Evolutionary conservation across 1,139 yeast species (phyloP).

Genomic region (Taphrina deformans): DNA sequence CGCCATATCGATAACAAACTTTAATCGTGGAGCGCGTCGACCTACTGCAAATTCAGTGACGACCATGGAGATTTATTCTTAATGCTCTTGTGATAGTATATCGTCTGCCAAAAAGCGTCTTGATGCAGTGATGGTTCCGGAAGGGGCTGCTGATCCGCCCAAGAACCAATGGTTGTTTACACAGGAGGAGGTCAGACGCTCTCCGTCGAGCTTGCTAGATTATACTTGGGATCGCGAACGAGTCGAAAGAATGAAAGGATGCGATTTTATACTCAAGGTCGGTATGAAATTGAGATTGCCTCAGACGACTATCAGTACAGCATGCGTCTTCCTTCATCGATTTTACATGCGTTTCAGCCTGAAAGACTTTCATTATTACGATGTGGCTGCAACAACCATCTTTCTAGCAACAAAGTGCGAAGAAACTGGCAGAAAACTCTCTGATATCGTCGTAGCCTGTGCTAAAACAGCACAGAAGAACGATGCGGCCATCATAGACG

Average conservation of each 20-base stretch:
- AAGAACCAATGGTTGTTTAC: slow-evolving; percentile 38
- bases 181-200: slow-evolving; percentile 36
- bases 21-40: neutral
- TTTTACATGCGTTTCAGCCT: slow-evolving; percentile 53
- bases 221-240: slow-evolving; percentile 49
- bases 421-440: slow-evolving; percentile 52
- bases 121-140: neutral
- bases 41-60: neutral
- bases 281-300: slow-evolving; percentile 51
- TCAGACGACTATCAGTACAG: slow-evolving; percentile 53
- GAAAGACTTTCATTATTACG: slow-evolving; percentile 49
- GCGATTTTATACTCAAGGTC: slow-evolving; percentile 51
- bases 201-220: slow-evolving; percentile 45
- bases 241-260: slow-evolving; percentile 52
- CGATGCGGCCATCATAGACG: slow-evolving; percentile 49
- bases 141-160: neutral
- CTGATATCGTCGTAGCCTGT: slow-evolving; percentile 53
- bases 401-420: slow-evolving; percentile 57
- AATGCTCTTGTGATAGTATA: neutral
- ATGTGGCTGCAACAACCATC: slow-evolving; percentile 54
- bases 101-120: no score
- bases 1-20: neutral
- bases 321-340: slow-evolving; percentile 54
- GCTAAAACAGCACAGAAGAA: slow-evolving; percentile 53
- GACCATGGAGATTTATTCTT: neutral